Percentiles rank a stretch among this genome's conserved stretches.
These are phyloP conservation scores for Aspergillus caelatus DNA, from an alignment of 2,329 filamentous ascomycete species.

Conservation along the genomic window DNA sequence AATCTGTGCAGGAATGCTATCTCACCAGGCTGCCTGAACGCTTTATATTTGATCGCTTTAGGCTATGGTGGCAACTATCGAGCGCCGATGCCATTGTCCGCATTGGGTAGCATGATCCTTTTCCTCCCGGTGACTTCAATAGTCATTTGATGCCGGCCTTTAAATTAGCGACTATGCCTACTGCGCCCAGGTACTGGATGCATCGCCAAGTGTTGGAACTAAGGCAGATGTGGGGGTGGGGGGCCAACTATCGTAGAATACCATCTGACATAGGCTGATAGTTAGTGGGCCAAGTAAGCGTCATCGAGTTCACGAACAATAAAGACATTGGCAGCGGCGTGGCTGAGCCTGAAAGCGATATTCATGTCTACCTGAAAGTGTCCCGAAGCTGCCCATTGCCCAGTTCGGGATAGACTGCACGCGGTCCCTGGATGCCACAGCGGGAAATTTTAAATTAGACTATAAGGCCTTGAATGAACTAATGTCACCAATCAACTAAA, in stretches of 20 bases:
- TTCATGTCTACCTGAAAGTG: conserved; percentile 1
- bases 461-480: neutral
- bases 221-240: conserved; percentile 3
- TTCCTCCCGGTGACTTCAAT: conserved; percentile 7
- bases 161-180: conserved; percentile 10
- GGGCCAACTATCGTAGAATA: conserved; percentile 4
- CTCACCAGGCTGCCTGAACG: conserved; percentile 6
- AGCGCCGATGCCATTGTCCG: neutral
- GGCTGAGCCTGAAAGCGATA: conserved; percentile 14
- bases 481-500: neutral
- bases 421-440: conserved; percentile 3
- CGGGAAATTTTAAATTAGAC: neutral
- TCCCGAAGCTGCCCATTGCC: neutral
- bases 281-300: conserved; percentile 1
- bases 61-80: neutral
- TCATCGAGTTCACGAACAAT: neutral
- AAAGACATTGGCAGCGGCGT: conserved; percentile 4
- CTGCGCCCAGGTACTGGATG: conserved; percentile 5
- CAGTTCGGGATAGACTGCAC: conserved; percentile 3
- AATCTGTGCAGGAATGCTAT: neutral
- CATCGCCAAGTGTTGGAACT: neutral
- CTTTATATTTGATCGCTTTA: conserved; percentile 14
- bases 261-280: conserved; percentile 4
- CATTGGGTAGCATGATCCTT: conserved; percentile 9
- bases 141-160: conserved; percentile 12